Conservation (phyloP, 768 basidiomycete genomes). For the Mycena crocata region DNA sequence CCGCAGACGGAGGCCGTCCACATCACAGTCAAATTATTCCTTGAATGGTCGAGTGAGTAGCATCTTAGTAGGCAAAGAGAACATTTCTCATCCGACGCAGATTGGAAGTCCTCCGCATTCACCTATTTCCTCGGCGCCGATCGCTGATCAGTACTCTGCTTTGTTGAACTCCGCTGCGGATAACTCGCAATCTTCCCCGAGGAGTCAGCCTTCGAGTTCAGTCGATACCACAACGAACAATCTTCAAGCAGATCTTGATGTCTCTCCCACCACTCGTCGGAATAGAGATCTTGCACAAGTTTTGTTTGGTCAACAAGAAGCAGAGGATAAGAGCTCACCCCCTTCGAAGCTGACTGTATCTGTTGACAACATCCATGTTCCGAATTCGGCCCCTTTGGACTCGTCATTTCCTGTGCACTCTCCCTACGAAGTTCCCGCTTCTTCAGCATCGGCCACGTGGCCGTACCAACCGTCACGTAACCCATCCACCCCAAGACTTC, state of each 20-base stretch:
- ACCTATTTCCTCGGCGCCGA: slow-evolving; percentile 44
- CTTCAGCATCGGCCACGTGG: slow-evolving; percentile 37
- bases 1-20: slow-evolving; percentile 80
- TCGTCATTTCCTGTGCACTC: slow-evolving; percentile 33
- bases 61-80: slow-evolving; percentile 22
- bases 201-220: slow-evolving; percentile 30
- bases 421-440: slow-evolving; percentile 41
- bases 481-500: slow-evolving; percentile 56
- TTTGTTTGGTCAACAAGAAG: slow-evolving; percentile 69
- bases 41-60: slow-evolving; percentile 60
- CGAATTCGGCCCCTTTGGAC: slow-evolving; percentile 30
- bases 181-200: slow-evolving; percentile 56
- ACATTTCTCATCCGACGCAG: slow-evolving; percentile 49
- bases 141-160: slow-evolving; percentile 65
- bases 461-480: slow-evolving; percentile 55
- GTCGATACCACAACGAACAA: slow-evolving; percentile 29
- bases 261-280: slow-evolving; percentile 66
- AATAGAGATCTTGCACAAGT: slow-evolving; percentile 83
- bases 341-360: slow-evolving; percentile 31
- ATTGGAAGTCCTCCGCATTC: slow-evolving; percentile 69
- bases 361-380: slow-evolving; percentile 12
- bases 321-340: slow-evolving; percentile 38
- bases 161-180: slow-evolving; percentile 73
- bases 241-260: slow-evolving; percentile 45
- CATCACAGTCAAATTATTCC: slow-evolving; percentile 85